phyloP scores from a whole-genome alignment of 2,329 filamentous ascomycete genomes.

The Epichloe aotearoae region DNA sequence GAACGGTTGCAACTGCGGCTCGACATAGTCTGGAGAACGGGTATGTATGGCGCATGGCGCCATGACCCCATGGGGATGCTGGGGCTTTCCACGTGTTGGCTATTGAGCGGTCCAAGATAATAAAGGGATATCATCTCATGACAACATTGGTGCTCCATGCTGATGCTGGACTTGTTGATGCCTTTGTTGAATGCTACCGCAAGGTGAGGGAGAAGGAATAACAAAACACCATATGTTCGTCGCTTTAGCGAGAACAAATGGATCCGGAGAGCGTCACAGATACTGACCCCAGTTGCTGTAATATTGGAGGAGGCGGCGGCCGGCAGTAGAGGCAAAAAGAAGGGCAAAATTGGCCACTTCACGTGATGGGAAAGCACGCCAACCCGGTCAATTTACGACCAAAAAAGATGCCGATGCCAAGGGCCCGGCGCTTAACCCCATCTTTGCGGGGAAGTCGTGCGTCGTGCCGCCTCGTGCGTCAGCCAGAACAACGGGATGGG shows the following conservation, averaged over 20 bases:
- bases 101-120: neutral
- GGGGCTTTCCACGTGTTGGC: slow-evolving; percentile 5
- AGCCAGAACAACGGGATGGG: neutral
- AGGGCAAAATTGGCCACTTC: neutral
- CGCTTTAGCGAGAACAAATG: too few relatives aligned
- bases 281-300: neutral
- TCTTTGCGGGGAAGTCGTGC: slow-evolving; percentile 3
- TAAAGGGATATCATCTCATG: neutral
- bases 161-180: too few relatives aligned
- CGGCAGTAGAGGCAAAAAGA: neutral
- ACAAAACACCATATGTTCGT: too few relatives aligned
- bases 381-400: neutral
- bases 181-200: too few relatives aligned
- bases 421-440: neutral
- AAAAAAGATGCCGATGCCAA: neutral
- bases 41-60: neutral
- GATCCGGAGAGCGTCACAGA: too few relatives aligned
- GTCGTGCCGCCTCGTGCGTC: too few relatives aligned
- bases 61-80: slow-evolving; percentile 8
- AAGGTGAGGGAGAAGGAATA: too few relatives aligned
- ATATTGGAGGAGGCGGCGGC: neutral
- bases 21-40: neutral
- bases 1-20: neutral
- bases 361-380: neutral
- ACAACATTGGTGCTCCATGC: too few relatives aligned